Conservation (phyloP, 805 yeast species). For the Schwanniomyces occidentalis region DNA sequence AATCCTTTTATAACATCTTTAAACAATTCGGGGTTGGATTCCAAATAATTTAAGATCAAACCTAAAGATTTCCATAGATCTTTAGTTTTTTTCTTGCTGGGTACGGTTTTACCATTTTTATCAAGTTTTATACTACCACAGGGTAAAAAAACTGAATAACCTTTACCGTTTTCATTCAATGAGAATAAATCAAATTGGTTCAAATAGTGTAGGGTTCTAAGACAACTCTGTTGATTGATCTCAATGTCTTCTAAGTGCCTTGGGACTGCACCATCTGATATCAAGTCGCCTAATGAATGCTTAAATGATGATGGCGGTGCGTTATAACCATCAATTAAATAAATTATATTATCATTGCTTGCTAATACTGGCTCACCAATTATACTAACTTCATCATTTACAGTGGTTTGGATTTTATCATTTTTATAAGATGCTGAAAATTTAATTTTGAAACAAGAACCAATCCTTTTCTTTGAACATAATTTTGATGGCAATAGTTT, state of each 20-base stretch:
- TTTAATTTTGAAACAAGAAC: constrained; percentile 50
- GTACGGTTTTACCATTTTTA: neutral
- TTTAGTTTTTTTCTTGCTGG: constrained; percentile 7
- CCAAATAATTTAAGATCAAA: constrained; percentile 59
- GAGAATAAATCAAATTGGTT: constrained; percentile 52
- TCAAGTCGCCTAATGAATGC: constrained; percentile 53
- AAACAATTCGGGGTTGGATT: constrained; percentile 51
- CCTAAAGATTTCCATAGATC: constrained; percentile 66
- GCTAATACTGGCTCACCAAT: constrained; percentile 45
- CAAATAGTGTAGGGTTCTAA: constrained; percentile 62
- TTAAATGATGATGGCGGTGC: constrained; percentile 64
- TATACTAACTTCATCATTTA: constrained; percentile 61
- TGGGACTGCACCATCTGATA: constrained; percentile 31
- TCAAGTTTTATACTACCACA: constrained; percentile 42
- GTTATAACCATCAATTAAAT: constrained; percentile 59
- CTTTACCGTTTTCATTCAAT: constrained; percentile 52
- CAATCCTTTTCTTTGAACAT: constrained; percentile 61
- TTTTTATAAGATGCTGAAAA: constrained; percentile 25
- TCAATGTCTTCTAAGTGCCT: constrained; percentile 27
- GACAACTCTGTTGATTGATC: constrained; percentile 48
- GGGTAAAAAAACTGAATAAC: constrained; percentile 80
- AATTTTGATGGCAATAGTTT: constrained; percentile 50
- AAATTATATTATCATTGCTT: constrained; percentile 64
- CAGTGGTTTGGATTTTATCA: constrained; percentile 19
- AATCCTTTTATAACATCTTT: constrained; percentile 54